Conservation (phyloP, 495 filamentous ascomycete genomes). For the Lasiosphaeriaceae sp. region DNA sequence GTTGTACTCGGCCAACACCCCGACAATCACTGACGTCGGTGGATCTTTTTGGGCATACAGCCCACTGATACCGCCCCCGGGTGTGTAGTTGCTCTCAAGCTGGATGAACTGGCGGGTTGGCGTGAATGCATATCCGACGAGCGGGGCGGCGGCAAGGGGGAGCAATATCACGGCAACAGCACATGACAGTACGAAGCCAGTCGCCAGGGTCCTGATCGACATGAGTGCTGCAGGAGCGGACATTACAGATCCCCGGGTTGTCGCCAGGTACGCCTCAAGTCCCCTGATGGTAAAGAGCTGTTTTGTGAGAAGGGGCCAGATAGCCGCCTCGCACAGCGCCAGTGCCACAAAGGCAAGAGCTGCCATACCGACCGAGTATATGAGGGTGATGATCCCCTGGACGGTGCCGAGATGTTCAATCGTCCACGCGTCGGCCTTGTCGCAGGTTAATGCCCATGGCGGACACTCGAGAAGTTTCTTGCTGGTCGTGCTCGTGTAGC, state of each 20-base stretch:
- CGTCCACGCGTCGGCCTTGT: constrained; percentile 20
- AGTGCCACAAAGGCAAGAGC: constrained; percentile 19
- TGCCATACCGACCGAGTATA: constrained; percentile 24
- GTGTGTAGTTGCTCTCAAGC: constrained; percentile 20
- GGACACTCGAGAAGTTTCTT: constrained; percentile 27
- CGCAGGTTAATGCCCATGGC: constrained; percentile 20
- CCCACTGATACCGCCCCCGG: constrained; percentile 20
- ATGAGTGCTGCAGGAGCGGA: constrained; percentile 16
- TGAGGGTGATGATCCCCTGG: constrained; percentile 26
- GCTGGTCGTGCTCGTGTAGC: constrained; percentile 19
- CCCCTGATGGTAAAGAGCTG: constrained; percentile 23
- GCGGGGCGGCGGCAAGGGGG: constrained; percentile 18
- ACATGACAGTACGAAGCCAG: constrained; percentile 12
- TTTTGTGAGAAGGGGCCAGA: constrained; percentile 25
- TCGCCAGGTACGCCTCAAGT: constrained; percentile 24
- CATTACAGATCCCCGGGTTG: constrained; percentile 20
- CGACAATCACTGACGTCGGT: constrained; percentile 22
- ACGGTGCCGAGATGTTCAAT: constrained; percentile 22
- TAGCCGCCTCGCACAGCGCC: constrained; percentile 17
- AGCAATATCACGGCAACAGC: constrained; percentile 16
- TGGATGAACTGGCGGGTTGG: constrained; percentile 4
- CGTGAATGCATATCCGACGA: constrained; percentile 27
- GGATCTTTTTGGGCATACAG: constrained; percentile 25
- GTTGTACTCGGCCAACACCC: constrained; percentile 20
- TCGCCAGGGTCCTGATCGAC: constrained; percentile 10